phyloP scores from a whole-genome alignment of 2,329 filamentous ascomycete genomes.

The Dothistroma septosporum region DNA sequence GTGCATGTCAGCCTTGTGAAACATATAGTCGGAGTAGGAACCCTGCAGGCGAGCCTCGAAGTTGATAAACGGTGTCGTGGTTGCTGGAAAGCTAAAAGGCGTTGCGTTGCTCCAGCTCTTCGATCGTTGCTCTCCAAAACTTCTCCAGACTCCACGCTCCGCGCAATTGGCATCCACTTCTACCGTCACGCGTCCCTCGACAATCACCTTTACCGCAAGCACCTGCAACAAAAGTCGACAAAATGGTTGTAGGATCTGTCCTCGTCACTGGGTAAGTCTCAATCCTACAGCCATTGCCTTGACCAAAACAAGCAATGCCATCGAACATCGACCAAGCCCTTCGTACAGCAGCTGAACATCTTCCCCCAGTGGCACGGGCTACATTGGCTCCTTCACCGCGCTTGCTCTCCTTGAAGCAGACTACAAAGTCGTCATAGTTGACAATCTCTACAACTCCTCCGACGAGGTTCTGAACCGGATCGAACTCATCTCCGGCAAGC shows the following conservation, averaged over 20 bases:
- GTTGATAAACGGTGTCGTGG: not conserved
- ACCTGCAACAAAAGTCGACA: slow-evolving; percentile 3
- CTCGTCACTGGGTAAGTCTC: slow-evolving; percentile 25
- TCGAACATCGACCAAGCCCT: slow-evolving; percentile 7
- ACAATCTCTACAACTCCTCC: slow-evolving; percentile 97
- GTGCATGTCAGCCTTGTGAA: not conserved
- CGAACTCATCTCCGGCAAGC: slow-evolving; percentile 85
- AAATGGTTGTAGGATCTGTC: slow-evolving; percentile 26
- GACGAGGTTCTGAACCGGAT: slow-evolving; percentile 89
- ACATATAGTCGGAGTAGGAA: not conserved
- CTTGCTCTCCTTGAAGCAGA: slow-evolving; percentile 87
- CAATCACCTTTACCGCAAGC: not conserved
- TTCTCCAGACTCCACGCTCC: not conserved
- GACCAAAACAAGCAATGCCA: not conserved
- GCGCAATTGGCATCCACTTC: not conserved
- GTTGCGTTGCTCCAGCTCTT: not conserved
- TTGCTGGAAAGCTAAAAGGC: not conserved
- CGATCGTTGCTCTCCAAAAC: not conserved
- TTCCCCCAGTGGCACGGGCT: slow-evolving; percentile 78
- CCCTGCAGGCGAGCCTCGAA: not conserved
- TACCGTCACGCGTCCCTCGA: not conserved
- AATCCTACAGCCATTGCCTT: not conserved
- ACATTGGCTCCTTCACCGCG: slow-evolving; percentile 96
- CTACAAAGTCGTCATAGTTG: slow-evolving; percentile 94
- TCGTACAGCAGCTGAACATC: not conserved